Base-by-base conservation (phyloP, 768 basidiomycete genomes). In the Termitomyces sp. region DNA sequence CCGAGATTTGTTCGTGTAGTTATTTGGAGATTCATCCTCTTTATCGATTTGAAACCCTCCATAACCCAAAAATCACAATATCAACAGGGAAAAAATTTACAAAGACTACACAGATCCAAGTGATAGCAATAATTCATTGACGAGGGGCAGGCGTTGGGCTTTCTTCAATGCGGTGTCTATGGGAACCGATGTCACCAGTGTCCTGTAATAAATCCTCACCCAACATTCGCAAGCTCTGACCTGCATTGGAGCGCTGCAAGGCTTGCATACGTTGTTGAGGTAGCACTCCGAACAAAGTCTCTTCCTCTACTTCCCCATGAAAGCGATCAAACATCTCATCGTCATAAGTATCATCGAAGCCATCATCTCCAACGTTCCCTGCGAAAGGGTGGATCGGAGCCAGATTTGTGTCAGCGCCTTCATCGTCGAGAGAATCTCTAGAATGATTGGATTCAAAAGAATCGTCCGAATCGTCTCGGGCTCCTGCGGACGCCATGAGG, bases 241-340 rank as follows among this genome's bases (percentile, higher is more conserved):
- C 53, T 68, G 46, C 50, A 48, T 55, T 58, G 52, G 60, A 64
- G 20, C 41, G 59, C 59, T 61, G 61, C 13, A 61, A 62, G 51
- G 62, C 67, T 40, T 68, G 68, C 59, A 71, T 68, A 50, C 83
- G 74, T 60, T 80, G 79, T 38, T 76, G 81, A 43, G 84, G 85
- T 9, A 80, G 79, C 12, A 84, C 81, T 16, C 89, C 89, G 71
- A 91, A 91, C 56, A 91, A 71, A 13, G 89, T 89, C 70, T 90
- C 87, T 65, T 86, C 84, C 52, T 78, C 67, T 43, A 68, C 71
- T n/a, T 68, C 73, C 40, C 74, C 74, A 52, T 68, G 73, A 58
- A 71, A 71, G 59, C 76, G 79, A 60, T 82, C 80, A 58, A 78
- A 83, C 41, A 82, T 80, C 65, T 82, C 79, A 64, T 83, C 81